Percentiles rank a stretch among this genome's conserved stretches.
phyloP scores from a whole-genome alignment of 139 green algal genomes.

The Chlorella vulgaris region DNA sequence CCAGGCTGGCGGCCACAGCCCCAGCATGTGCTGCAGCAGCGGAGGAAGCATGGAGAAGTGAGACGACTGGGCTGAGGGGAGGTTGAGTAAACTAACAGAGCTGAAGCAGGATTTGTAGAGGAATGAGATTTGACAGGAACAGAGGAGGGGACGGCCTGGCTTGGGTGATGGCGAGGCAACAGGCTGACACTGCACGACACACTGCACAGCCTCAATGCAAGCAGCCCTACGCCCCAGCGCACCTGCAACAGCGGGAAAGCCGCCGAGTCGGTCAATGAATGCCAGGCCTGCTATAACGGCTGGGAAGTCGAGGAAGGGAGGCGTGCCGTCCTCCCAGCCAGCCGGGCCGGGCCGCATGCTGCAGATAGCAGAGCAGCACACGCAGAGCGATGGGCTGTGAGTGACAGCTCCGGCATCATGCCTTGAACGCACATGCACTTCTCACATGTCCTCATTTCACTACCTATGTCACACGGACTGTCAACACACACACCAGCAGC shows the following conservation, averaged over 20 bases:
- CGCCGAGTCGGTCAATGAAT: conserved; percentile 50
- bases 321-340: conserved; percentile 87
- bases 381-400: too few species aligned
- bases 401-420: too few species aligned
- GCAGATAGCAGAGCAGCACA: not conserved
- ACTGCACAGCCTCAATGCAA: not conserved
- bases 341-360: conserved; percentile 50
- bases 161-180: too few species aligned
- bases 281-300: conserved; percentile 58
- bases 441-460: too few species aligned
- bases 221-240: too few species aligned
- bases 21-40: not conserved
- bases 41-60: not conserved
- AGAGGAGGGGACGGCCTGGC: too few species aligned
- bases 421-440: too few species aligned
- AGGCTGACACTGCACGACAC: not conserved
- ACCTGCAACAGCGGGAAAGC: conserved; percentile 40
- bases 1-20: conserved; percentile 46
- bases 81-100: not conserved
- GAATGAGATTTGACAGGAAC: too few species aligned
- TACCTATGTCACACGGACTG: too few species aligned
- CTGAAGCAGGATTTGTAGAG: too few species aligned
- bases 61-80: not conserved
- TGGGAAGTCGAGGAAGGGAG: conserved; percentile 74
- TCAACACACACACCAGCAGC: too few species aligned